Evolutionary conservation across 345 rosid species (phyloP).

Genomic region (Draba incana): DNA sequence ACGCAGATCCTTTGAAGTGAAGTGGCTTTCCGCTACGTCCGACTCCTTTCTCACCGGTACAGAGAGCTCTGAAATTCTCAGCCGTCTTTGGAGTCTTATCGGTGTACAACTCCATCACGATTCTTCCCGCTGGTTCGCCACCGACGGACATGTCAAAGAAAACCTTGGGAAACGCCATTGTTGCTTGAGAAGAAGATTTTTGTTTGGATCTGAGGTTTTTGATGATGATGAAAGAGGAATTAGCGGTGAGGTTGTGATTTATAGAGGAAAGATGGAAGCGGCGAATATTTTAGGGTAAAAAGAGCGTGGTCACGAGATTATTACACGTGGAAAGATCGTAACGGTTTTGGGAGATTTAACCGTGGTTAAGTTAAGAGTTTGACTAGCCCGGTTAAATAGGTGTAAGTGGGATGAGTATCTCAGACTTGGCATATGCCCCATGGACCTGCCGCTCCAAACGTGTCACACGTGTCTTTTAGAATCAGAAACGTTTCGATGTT

Average conservation of each 20-base stretch:
- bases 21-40: conserved; percentile 68
- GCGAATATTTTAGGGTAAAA: conserved; percentile 23
- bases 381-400: conserved; percentile 32
- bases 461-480: conserved; percentile 29
- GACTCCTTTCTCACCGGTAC: conserved; percentile 75
- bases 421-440: conserved; percentile 39
- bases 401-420: conserved; percentile 17
- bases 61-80: conserved; percentile 84
- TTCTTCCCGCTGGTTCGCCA: conserved; percentile 52
- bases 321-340: conserved; percentile 53
- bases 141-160: conserved; percentile 66
- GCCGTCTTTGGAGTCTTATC: conserved; percentile 65
- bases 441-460: conserved; percentile 21
- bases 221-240: conserved; percentile 36
- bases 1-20: conserved; percentile 77
- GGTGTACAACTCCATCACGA: conserved; percentile 74
- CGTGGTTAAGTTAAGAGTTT: conserved; percentile 42
- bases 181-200: not conserved
- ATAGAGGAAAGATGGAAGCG: conserved; percentile 38
- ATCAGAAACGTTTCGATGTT: not conserved
- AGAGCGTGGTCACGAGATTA: conserved; percentile 23
- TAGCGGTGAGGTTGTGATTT: conserved; percentile 16
- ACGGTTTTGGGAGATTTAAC: conserved; percentile 24
- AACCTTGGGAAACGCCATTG: conserved; percentile 62
- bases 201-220: not conserved